Evolutionary conservation across 257 asterid species (phyloP).

Genomic region (Petunia axillaris): DNA sequence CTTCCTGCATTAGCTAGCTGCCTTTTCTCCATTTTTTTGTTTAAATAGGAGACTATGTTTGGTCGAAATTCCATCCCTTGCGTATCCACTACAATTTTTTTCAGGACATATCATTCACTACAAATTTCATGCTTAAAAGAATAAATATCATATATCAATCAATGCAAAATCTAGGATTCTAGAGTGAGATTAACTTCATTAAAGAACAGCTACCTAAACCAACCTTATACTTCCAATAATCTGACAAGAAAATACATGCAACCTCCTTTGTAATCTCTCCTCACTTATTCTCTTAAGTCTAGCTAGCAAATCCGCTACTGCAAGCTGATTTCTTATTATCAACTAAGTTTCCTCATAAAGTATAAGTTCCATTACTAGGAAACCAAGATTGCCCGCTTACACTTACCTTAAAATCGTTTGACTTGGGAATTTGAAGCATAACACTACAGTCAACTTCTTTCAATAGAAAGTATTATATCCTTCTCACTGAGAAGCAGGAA

Average conservation of each 20-base stretch:
- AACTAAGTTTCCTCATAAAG: neutral
- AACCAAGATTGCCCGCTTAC: slow-evolving; percentile 1
- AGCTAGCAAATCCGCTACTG: slow-evolving; percentile 6
- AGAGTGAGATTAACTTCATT: neutral
- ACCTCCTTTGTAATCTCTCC: slow-evolving; percentile 4
- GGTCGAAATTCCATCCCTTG: neutral
- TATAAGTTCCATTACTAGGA: slow-evolving; percentile 5
- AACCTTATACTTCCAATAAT: neutral
- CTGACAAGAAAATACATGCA: neutral
- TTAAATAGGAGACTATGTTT: slow-evolving; percentile 8
- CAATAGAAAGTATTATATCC: neutral
- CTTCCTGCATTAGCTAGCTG: neutral
- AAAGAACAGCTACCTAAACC: neutral
- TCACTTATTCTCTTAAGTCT: neutral
- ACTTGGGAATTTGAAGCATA: neutral
- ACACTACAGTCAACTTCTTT: neutral
- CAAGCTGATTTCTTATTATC: slow-evolving; percentile 7
- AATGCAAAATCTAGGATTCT: neutral
- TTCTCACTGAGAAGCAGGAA: neutral
- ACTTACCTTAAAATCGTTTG: neutral
- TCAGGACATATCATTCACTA: neutral
- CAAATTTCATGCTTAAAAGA: neutral
- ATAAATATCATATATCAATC: neutral
- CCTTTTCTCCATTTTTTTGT: neutral
- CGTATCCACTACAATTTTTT: neutral